A percentile compares a stretch with the other conserved stretches of the same genome.
Evolutionary conservation across 495 filamentous ascomycete genomes (phyloP).

Genomic region (Aspergillus ostianus): DNA sequence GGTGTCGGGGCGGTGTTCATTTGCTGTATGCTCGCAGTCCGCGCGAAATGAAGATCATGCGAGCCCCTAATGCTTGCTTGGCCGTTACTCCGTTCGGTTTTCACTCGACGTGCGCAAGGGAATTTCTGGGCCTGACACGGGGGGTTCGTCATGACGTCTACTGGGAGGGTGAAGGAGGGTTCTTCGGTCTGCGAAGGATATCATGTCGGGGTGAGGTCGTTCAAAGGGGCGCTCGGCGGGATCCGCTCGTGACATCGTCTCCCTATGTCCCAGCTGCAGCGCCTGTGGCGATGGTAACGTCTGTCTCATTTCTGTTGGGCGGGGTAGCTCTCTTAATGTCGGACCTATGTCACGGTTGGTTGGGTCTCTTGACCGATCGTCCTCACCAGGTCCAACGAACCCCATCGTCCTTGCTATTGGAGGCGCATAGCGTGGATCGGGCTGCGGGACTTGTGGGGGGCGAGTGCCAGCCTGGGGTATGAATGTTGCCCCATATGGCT

Average conservation of each 20-base stretch:
- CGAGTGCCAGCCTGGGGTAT: conserved; percentile 10
- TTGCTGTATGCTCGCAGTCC: not conserved
- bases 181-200: conserved; percentile 28
- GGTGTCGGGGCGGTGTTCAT: not conserved
- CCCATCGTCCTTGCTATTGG: conserved; percentile 14
- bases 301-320: conserved; percentile 31
- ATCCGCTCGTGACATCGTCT: conserved; percentile 27
- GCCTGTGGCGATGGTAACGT: conserved; percentile 35
- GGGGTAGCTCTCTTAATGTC: conserved; percentile 35
- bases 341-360: conserved; percentile 23
- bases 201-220: conserved; percentile 26
- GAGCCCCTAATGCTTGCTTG: not conserved
- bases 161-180: conserved; percentile 16
- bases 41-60: not conserved
- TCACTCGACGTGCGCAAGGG: conserved; percentile 16
- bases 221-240: conserved; percentile 19
- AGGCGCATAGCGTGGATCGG: conserved; percentile 15
- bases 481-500: conserved; percentile 8
- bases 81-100: conserved; percentile 20
- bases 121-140: conserved; percentile 10
- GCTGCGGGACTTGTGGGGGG: conserved; percentile 11
- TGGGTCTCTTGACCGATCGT: conserved; percentile 24
- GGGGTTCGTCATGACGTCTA: conserved; percentile 16
- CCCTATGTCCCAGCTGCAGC: conserved; percentile 33
- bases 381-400: conserved; percentile 12